phyloP scores from a whole-genome alignment of 345 rosid species.

The Noccaea bulbosa region DNA sequence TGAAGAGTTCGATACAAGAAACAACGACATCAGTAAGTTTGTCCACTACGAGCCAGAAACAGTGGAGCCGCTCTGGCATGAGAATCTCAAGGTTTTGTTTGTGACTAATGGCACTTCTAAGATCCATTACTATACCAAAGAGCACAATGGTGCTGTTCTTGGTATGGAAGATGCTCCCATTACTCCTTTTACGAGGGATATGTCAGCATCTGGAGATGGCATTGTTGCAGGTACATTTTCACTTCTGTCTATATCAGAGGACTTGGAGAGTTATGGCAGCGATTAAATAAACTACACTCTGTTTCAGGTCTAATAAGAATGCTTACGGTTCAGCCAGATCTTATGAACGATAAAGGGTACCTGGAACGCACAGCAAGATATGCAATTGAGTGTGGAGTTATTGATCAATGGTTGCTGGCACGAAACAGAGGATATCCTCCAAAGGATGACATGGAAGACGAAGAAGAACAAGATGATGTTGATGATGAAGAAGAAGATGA shows the following conservation, averaged over 20 bases:
- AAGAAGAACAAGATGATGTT: background rate
- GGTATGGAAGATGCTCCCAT: slow-evolving; percentile 87
- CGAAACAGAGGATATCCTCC: slow-evolving; percentile 75
- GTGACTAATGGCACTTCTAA: slow-evolving; percentile 92
- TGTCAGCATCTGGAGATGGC: slow-evolving; percentile 97
- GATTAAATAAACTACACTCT: slow-evolving; percentile 21
- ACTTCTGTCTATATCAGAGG: background rate
- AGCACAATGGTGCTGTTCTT: slow-evolving; percentile 70
- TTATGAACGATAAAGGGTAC: slow-evolving; percentile 66
- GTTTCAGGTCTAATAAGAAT: slow-evolving; percentile 79
- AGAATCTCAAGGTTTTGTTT: slow-evolving; percentile 74
- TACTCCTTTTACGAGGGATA: slow-evolving; percentile 76
- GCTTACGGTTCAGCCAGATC: slow-evolving; percentile 76
- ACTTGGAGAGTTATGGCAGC: background rate
- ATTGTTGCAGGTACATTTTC: slow-evolving; percentile 72
- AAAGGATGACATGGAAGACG: slow-evolving; percentile 58
- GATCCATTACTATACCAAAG: slow-evolving; percentile 84
- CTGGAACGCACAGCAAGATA: slow-evolving; percentile 62
- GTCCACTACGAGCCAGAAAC: slow-evolving; percentile 66
- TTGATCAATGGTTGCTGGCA: slow-evolving; percentile 78
- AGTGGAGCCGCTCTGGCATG: slow-evolving; percentile 81
- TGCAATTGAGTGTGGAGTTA: slow-evolving; percentile 83
- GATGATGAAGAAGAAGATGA: slow-evolving; percentile 53
- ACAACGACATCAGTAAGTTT: slow-evolving; percentile 68
- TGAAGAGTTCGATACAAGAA: slow-evolving; percentile 74